Evolutionary conservation across 352 stramenopile genomes (phyloP), one percentile per base, ranked within the genome.

Genomic region (Globisporangium paroecandrum): DNA sequence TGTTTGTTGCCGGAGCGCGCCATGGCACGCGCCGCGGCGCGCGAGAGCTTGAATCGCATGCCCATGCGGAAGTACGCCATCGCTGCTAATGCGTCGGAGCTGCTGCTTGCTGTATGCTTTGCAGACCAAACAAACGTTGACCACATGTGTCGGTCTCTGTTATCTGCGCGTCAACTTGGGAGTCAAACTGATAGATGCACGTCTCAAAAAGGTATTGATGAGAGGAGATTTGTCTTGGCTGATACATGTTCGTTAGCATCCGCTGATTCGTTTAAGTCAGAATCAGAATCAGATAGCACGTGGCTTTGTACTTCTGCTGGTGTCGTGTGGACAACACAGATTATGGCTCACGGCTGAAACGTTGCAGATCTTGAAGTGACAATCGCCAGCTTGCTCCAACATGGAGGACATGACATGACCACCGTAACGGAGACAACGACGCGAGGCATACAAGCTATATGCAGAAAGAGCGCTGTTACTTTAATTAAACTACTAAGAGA

Each of bases 41-140:
- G 83, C 68, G 83, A 89, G 72, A 89, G 85, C 58, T 78, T 82
- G 70, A 92, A 71, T 24, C 80, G 78, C 71, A 82, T 75, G 12
- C 79, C 82, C 59, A 85, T 72, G 47, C 82, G 82, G 77, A 89
- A 92, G 77, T 87, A 92, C 72, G 83, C 73, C 83, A 92, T 92
- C 22, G 20, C 47, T 66, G 62, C 38, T 54, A 46, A 18, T 46
- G 38, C 36, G 36, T 43, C 13, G 36, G 36, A 46, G 55, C 18
- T 68, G 51, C 51, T 56, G 41, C 27, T 53, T 63, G 55, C 24
- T 15, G 36, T 22, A 38, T 49, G 27, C 3, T 32, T 22, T 56
- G 49, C 22, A 13, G 18, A 38, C n/a, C 66, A 61, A 74, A 74
- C 55, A 62, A 68, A 68, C 32, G 56, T 62, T 46, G 56, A 38